Base-by-base conservation (phyloP, 2,329 filamentous ascomycete genomes). In the Magnaporthiopsis rhizophila region DNA sequence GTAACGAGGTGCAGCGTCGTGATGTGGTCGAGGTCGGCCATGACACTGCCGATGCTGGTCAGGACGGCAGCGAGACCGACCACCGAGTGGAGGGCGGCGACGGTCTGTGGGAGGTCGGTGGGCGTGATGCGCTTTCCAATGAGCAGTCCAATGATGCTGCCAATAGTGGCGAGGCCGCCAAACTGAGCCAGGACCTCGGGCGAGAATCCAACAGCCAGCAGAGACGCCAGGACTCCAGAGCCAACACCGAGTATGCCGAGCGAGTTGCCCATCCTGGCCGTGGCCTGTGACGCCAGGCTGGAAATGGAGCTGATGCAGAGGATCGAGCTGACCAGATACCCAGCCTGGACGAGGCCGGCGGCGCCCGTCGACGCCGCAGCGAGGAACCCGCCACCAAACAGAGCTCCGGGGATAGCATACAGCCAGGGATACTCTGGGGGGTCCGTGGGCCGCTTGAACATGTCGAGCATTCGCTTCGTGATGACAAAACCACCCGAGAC, bases 401-500 rank as follows among this genome's bases (percentile, higher is more conserved):
- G 70, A 3, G 86, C 78, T 21, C 86, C 92, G 0, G 92, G 92
- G 64, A 96, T 79, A 1, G 87, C 89, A 71, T 95, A 96, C 0
- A 96, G 79, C 90, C 90, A 96, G 0, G 90, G 90, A 68, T 94
- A 96, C 73, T 97, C 92, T 0, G 89, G 87, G 38, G 92, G 92
- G 69, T 96, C 92, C 5, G 91, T 95, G 32, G 91, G 89, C 81
- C 90, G 84, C 72, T 89, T 90, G 73, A 94, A 94, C 90, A 94
- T 94, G 74, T 96, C 92, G 58, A 97, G 80, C 92, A 97, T 97
- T 67, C 92, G 84, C 77, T 96, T 96, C 3, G 92, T 96, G 66
- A 97, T 91, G 58, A 96, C 89, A 66, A 97, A 97, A 0, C 92
- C 92, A 65, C 92, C 92, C 0, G 90, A 89, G 3, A 97, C 87